These are phyloP conservation scores for Microbotryum lychnidis-dioicae DNA, from an alignment of 1,284 basidiomycete genomes.

Conservation along the genomic window DNA sequence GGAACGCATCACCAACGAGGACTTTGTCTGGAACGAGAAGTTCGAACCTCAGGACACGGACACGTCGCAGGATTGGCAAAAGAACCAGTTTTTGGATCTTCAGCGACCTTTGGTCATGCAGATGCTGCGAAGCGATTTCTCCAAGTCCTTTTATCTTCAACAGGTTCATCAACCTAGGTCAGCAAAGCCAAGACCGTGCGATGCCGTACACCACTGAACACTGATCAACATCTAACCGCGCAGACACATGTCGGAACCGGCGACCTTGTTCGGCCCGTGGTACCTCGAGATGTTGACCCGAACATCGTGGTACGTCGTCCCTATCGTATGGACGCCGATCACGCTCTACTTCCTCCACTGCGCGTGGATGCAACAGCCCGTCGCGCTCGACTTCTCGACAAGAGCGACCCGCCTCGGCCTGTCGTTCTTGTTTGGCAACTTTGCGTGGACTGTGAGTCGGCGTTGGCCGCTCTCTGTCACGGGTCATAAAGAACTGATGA, in stretches of 20 bases:
- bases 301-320: slow-evolving; percentile 92
- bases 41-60: slow-evolving; percentile 85
- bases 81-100: slow-evolving; percentile 89
- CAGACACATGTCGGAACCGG: slow-evolving; percentile 76
- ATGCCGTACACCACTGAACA: not conserved
- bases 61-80: slow-evolving; percentile 63
- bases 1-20: slow-evolving; percentile 67
- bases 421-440: slow-evolving; percentile 71
- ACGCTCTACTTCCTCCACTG: slow-evolving; percentile 68
- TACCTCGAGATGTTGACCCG: slow-evolving; percentile 81
- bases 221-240: not conserved
- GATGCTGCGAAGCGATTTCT: slow-evolving; percentile 74
- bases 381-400: slow-evolving; percentile 29
- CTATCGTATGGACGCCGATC: slow-evolving; percentile 86
- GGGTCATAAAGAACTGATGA: not conserved
- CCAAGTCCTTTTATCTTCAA: slow-evolving; percentile 89
- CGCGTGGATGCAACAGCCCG: slow-evolving; percentile 71
- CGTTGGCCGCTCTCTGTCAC: not conserved
- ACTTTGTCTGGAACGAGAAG: slow-evolving; percentile 50
- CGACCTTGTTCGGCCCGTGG: slow-evolving; percentile 73
- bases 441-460: slow-evolving; percentile 67
- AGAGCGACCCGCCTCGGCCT: slow-evolving; percentile 29
- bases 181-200: not conserved
- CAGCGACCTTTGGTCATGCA: slow-evolving; percentile 75
- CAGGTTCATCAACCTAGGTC: slow-evolving; percentile 81